Base-by-base conservation (phyloP, 1,284 basidiomycete genomes). In the Fomitopsis betulina region DNA sequence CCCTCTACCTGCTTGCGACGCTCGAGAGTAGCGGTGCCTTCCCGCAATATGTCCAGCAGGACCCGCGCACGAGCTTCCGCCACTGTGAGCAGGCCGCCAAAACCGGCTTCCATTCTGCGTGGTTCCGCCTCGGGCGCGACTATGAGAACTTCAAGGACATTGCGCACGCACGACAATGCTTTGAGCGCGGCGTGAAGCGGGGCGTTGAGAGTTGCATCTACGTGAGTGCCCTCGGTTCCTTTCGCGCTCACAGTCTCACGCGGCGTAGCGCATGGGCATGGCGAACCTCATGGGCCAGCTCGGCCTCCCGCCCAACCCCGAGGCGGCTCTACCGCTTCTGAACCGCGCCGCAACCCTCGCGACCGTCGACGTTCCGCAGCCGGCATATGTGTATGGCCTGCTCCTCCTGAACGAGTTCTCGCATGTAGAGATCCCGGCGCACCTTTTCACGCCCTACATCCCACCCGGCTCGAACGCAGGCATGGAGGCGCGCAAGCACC, bases 111-210 rank as follows among this genome's bases (percentile, higher is more conserved):
- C 73, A 78, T 10, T 75, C 81, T 25, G 89, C 90, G 0, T 98
- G 95, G 95, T 97, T 94, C 75, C 81, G 88, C 49, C 83, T 97
- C 2, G 95, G 94, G 0, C 77, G 89, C 30, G 95, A 97, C 65
- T 97, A 98, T 70, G 96, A 98, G 75, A 86, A 84, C 55, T 93
- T 96, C 60, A 85, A 84, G 25, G 92, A 96, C 70, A 58, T 80
- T 1, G 63, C 60, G 58, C 66, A 67, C 39, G 66, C 66, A 5
- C 62, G 60, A 54, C 63, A 67, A n/a, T 67, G 66, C 38, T 67
- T 66, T 47, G 65, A 67, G 53, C 62, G 63, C 23, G 66, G 66
- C 13, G 57, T 60, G 37, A 65, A 66, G 58, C 57, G 61, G 45
- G 65, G 63, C 9, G 65, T 66, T 25, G 63, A 63, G 56, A 65